A percentile compares a stretch with the other conserved stretches of the same genome.
Evolutionary conservation across 352 stramenopile genomes (phyloP).

Genomic region (Globisporangium iwayamae): DNA sequence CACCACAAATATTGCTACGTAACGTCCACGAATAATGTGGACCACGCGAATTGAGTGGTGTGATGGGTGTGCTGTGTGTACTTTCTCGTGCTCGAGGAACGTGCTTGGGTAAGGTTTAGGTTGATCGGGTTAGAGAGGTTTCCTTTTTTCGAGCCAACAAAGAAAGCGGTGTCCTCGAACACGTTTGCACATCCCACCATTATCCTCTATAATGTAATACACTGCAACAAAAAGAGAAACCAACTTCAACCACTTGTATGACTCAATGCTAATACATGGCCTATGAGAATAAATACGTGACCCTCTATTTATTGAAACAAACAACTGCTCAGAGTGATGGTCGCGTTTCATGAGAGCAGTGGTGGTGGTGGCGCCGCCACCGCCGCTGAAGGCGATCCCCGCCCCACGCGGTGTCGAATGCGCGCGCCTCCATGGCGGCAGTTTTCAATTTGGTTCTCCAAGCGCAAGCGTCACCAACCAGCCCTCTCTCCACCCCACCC

Average conservation of each 20-base stretch:
- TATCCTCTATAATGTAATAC: neutral
- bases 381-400: slow-evolving; percentile 1
- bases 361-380: slow-evolving; percentile 10
- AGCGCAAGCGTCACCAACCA: slow-evolving; percentile 4
- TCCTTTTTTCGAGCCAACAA: neutral
- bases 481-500: neutral
- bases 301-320: neutral
- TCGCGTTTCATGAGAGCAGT: slow-evolving; percentile 9
- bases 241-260: neutral
- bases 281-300: neutral
- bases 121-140: neutral
- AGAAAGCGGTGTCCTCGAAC: neutral
- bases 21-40: too few species aligned
- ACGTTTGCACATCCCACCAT: neutral
- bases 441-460: slow-evolving; percentile 22
- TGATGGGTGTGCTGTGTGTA: slow-evolving; percentile 1
- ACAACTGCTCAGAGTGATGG: slow-evolving; percentile 1
- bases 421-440: neutral
- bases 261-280: too few species aligned
- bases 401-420: neutral
- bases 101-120: slow-evolving; percentile 5
- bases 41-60: neutral
- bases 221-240: neutral
- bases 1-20: too few species aligned
- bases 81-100: slow-evolving; percentile 11